Base-by-base conservation (phyloP, 2,329 filamentous ascomycete genomes). In the Trichophyton benhamiae region DNA sequence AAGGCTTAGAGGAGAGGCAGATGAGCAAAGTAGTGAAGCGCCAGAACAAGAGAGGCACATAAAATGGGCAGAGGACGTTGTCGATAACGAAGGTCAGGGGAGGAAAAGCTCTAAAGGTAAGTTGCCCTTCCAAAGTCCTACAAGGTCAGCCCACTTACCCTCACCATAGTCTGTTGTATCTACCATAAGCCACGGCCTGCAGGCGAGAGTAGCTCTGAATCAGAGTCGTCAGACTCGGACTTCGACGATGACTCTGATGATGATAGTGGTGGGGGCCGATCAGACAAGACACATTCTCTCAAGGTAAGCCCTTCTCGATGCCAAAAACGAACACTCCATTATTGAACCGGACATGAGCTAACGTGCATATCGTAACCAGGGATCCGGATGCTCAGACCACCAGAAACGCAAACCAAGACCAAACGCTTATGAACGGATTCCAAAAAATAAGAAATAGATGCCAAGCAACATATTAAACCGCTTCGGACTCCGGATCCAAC, bases 71-170 rank as follows among this genome's bases (percentile, higher is more conserved):
- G 89, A 94, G 70, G 87, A 89, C 69, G 91, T 96, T 5, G 80
- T 99, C 2, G 91, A 99, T 75, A 99, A 99, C 70, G 94, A 99
- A 75, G 90, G 90, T 3, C 82, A 97, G 73, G 91, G 91, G 6
- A 88, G 89, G 75, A 99, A 97, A 78, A 92, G 85, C 66, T 95
- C 89, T 17, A 99, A 99, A 83, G 89, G 90, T 92, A 74, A 38
- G 74, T 27, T 58, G 15, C 36, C 9, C 27, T 30, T 15, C 9
- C 52, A 0, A 11, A n/a, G 27, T 20, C 20, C 20, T 36, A 17
- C 22, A 33, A 22, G 13, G 41, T 13, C 20, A 53, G 22, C 58
- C 44, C 27, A 11, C 30, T 20, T 30, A 36, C 52, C 13, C 15
- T 7, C n/a, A 2, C 44, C 15, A 36, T 64, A 95, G 94, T 97